These are phyloP conservation scores for Williopsis jadinii DNA, from an alignment of 1,139 yeast genomes.

Conservation along the genomic window DNA sequence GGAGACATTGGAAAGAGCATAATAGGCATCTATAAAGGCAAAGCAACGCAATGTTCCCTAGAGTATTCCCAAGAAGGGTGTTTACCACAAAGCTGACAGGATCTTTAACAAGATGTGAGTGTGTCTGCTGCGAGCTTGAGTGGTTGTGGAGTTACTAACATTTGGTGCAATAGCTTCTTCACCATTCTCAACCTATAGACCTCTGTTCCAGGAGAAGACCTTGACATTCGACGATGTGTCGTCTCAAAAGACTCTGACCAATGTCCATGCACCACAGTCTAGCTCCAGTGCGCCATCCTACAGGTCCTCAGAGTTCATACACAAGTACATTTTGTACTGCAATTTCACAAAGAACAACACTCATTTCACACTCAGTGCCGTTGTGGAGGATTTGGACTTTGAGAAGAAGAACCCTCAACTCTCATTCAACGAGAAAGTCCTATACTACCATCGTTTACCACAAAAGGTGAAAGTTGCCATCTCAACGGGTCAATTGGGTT, in stretches of 20 bases:
- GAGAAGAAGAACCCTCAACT: constrained; percentile 43
- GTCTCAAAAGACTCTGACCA: constrained; percentile 3
- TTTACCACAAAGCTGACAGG: too few species aligned
- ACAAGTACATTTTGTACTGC: constrained; percentile 68
- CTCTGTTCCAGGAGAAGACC: not conserved
- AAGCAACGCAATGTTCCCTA: too few species aligned
- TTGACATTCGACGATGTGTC: not conserved
- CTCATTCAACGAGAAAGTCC: constrained; percentile 66
- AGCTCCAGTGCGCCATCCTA: not conserved
- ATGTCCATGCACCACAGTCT: constrained; percentile 4
- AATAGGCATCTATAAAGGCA: too few species aligned
- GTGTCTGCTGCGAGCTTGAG: too few species aligned
- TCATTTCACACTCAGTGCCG: constrained; percentile 67
- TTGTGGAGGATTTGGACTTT: constrained; percentile 57
- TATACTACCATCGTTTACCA: constrained; percentile 73
- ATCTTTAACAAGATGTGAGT: too few species aligned
- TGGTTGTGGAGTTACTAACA: too few species aligned
- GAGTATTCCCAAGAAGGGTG: too few species aligned
- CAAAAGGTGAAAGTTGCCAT: constrained; percentile 65
- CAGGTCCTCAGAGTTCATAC: constrained; percentile 13
- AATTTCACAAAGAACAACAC: constrained; percentile 79
- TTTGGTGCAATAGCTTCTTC: too few species aligned
- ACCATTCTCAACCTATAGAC: constrained; percentile 4
- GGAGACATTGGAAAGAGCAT: too few species aligned
- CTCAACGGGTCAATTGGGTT: constrained; percentile 69